A percentile compares a stretch with the other conserved stretches of the same genome.
These are phyloP conservation scores for Funneliformis geosporum DNA, from an alignment of 192 early-diverging fungal genomes.

Conservation along the genomic window DNA sequence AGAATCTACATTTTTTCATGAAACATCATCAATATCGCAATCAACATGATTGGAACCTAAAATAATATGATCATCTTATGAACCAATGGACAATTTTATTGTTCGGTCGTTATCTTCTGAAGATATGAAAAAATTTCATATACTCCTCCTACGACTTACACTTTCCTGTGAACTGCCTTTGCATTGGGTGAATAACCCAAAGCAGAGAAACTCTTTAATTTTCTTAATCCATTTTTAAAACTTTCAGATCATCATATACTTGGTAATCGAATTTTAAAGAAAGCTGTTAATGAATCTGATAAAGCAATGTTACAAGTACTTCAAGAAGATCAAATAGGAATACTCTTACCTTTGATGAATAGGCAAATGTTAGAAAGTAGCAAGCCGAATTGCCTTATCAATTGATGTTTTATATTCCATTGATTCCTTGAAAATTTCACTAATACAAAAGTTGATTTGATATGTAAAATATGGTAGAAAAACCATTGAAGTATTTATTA, in stretches of 20 bases:
- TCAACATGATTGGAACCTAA: neutral
- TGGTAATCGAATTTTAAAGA: neutral
- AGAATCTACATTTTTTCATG: neutral
- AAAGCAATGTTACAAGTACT: neutral
- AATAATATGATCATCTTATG: neutral
- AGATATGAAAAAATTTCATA: slow-evolving; percentile 4
- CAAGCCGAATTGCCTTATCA: too few species aligned
- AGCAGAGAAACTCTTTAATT: neutral
- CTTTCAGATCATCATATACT: neutral
- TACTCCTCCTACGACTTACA: neutral
- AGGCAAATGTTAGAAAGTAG: slow-evolving; percentile 2
- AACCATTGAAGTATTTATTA: too few species aligned
- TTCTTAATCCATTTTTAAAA: neutral
- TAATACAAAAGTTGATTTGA: too few species aligned
- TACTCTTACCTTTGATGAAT: slow-evolving; percentile 9
- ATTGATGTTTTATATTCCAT: too few species aligned
- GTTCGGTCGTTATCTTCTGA: neutral
- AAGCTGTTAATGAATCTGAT: neutral
- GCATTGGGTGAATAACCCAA: neutral
- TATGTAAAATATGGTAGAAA: too few species aligned
- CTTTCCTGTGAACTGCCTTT: neutral
- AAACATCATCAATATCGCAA: neutral
- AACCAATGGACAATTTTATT: neutral
- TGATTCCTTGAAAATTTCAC: too few species aligned
- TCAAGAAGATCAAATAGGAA: neutral